Evolutionary conservation across 345 rosid genomes (phyloP).

Genomic region (Barbarea vulgaris): DNA sequence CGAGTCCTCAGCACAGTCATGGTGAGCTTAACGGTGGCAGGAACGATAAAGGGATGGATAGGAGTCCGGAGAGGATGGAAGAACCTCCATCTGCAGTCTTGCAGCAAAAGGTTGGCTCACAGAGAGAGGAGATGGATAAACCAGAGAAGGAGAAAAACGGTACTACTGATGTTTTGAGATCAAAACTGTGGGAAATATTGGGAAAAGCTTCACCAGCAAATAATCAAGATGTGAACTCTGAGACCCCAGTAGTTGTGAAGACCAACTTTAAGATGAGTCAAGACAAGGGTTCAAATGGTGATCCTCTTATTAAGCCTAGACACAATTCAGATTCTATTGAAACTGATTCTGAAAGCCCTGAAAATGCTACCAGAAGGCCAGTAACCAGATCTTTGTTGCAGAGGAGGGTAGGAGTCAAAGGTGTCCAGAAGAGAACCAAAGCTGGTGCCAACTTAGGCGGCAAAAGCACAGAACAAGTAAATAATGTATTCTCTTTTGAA

Average conservation of each 20-base stretch:
- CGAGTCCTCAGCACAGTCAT: slow-evolving; percentile 44
- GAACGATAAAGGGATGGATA: slow-evolving; percentile 41
- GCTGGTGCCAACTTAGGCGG: slow-evolving; percentile 41
- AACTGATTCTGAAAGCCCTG: slow-evolving; percentile 75
- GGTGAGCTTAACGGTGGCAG: slow-evolving; percentile 42
- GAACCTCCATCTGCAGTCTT: slow-evolving; percentile 54
- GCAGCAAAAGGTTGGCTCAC: slow-evolving; percentile 41
- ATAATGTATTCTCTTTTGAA: slow-evolving; percentile 55
- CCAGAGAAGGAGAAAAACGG: slow-evolving; percentile 42
- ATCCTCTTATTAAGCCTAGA: slow-evolving; percentile 44
- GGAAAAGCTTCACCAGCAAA: slow-evolving; percentile 65
- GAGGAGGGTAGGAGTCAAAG: slow-evolving; percentile 48
- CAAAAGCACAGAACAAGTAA: slow-evolving; percentile 42
- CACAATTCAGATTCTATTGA: slow-evolving; percentile 77
- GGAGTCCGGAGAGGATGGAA: slow-evolving; percentile 45
- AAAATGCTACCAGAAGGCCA: slow-evolving; percentile 52
- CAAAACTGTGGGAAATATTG: slow-evolving; percentile 77
- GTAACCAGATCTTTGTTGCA: slow-evolving; percentile 59
- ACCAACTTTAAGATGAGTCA: slow-evolving; percentile 44
- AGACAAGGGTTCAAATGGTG: slow-evolving; percentile 36
- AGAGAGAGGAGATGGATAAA: slow-evolving; percentile 42
- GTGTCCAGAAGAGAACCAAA: slow-evolving; percentile 41
- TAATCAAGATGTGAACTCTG: slow-evolving; percentile 52
- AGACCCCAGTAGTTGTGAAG: slow-evolving; percentile 43
- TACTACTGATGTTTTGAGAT: slow-evolving; percentile 68